Percentiles rank a stretch among this genome's conserved stretches.
These are phyloP conservation scores for Sporothrix schenckii DNA, from an alignment of 2,329 filamentous ascomycete genomes.

Conservation along the genomic window DNA sequence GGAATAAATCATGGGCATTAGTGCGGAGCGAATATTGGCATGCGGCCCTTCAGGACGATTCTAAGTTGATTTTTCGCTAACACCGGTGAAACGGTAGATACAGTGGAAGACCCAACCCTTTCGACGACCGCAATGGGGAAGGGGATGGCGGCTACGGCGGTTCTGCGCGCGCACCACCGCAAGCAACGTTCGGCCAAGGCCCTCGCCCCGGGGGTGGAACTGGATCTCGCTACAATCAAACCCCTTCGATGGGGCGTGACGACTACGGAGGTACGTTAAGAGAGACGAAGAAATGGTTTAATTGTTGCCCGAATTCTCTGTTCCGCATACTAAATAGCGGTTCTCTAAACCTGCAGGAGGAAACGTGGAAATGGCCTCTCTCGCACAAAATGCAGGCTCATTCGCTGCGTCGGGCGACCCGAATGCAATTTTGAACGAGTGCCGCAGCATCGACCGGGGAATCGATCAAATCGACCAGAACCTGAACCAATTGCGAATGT, in stretches of 20 bases:
- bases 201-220: slow-evolving; percentile 41
- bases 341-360: slow-evolving; percentile 41
- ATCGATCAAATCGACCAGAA: slow-evolving; percentile 75
- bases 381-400: slow-evolving; percentile 56
- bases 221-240: slow-evolving; percentile 38
- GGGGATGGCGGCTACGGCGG: slow-evolving; percentile 46
- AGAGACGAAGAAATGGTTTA: too few species aligned
- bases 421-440: slow-evolving; percentile 82
- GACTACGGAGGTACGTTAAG: slow-evolving; percentile 45
- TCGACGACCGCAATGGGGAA: slow-evolving; percentile 56
- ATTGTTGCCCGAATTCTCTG: background rate
- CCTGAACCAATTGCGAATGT: slow-evolving; percentile 69
- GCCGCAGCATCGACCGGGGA: slow-evolving; percentile 74
- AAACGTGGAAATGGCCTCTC: slow-evolving; percentile 72
- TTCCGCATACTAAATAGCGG: background rate
- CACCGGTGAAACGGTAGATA: slow-evolving; percentile 50
- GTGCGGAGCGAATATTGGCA: background rate
- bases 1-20: too few species aligned
- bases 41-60: background rate
- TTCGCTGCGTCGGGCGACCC: slow-evolving; percentile 57
- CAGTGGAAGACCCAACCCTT: slow-evolving; percentile 60
- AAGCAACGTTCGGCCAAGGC: slow-evolving; percentile 40
- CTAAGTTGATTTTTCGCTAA: slow-evolving; percentile 40
- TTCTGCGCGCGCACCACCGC: slow-evolving; percentile 39
- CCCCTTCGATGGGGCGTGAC: slow-evolving; percentile 43